Evolutionary conservation across 208 protist species (phyloP), one percentile per base, ranked within the genome.

Genomic region (Trypanosoma cruzi): DNA sequence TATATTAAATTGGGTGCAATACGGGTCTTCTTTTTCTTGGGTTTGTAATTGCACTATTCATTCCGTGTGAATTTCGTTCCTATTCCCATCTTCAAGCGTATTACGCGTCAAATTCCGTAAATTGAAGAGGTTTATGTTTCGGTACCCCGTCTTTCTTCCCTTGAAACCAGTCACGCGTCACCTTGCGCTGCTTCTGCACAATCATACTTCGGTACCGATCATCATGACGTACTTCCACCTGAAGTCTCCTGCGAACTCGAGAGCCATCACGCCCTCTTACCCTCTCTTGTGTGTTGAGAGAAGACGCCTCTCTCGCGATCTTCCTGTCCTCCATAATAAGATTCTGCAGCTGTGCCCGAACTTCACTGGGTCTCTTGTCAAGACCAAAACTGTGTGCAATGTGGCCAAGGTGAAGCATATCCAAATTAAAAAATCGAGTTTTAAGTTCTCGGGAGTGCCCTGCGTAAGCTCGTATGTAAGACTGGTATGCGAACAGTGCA

Each of bases 381-480:
- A 97, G 82, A 62, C 92, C 94, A 80, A 98, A 98, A 52, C 86
- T 95, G 53, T 94, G 88, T 24, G 95, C 96, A 8, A 99, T 89
- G 66, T 97, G 90, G 32, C 89, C 86, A 20, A 99, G 84, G 61
- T 99, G 97, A 31, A 99, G 89, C 28, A 71, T 54, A 56, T 97
- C 66, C 0, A 97, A 91, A 55, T 98, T 76, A 70, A 98, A 99
- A 59, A 97, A 96, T 24, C 68, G 61, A 42, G 97, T 77, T 71
- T 98, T 99, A 42, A 98, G 71, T 34, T 71, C 55, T 49, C 48
- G 50, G 22, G 82, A 79, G 73, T 98, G 89, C 13, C 95, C 97
- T 4, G 97, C 95, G 80, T 99, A 99, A n/a, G 97, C 82, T 60
- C 98, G 92, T 54, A 99, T 80, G 78, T 99, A 99, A 18, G 90